Evolutionary conservation across 2,329 filamentous ascomycete genomes (phyloP), one percentile per base, ranked within the genome.

Genomic region (Aspergillus fructus): DNA sequence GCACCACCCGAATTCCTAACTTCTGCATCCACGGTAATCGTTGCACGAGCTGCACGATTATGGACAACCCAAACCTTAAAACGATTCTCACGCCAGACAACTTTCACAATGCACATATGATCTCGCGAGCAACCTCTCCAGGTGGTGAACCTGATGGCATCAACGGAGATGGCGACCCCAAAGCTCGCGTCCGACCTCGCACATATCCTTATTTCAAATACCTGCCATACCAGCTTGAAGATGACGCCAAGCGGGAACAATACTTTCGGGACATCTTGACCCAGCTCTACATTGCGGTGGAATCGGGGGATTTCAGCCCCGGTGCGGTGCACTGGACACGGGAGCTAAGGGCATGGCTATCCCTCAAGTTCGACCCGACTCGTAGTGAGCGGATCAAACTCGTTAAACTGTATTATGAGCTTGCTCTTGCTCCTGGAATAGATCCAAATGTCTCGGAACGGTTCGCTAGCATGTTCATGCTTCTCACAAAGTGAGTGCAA

Each of bases 321-420:
- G 94, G 94, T 34, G 94, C 93, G 27, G 82, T 96, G 60, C 93
- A 99, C 76, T 99, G 94, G 94, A 97, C 94, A 15, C 87, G 93
- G 65, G 94, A 99, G 83, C 87, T 99, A 48, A 87, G 93, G 71
- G 91, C 89, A 75, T 99, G 96, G 94, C 82, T 99, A 64, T 90
- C 89, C 53, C 86, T 99, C 75, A 99, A 99, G 81, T 99, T 99
- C 72, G 93, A 99, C 77, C 91, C 96, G 72, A 91, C 91, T 48
- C 86, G 90, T 67, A 88, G 89, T 71, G 87, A 93, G 64, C 85
- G 96, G 57, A 87, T 92, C 49, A 91, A 86, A 74, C 84, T 99
- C 30, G 90, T 94, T 30, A 90, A 89, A 77, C 82, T 99, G 39
- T 99, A 97, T 78, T 99, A 96, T 76, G 92, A 96, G 77, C 88